Evolutionary conservation across 179 eudicot species (phyloP), one percentile per base, ranked within the genome.

Genomic region (Heliamphora pulchella): DNA sequence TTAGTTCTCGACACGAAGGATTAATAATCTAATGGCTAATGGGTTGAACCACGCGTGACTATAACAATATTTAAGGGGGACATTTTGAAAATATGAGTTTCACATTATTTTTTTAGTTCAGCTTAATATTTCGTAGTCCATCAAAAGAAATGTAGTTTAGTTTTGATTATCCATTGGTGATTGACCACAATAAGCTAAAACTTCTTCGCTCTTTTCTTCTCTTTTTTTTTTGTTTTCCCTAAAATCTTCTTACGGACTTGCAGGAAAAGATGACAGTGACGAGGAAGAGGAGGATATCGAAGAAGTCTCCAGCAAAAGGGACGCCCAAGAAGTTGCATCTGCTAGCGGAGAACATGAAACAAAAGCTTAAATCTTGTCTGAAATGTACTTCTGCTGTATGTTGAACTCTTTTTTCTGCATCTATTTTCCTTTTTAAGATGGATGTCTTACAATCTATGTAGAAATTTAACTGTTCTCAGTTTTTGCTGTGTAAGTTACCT

Each of bases 261-360:
- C 50, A 74, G 79, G 31, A 22, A 8, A 68, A 51, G 87, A 82
- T 71, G 89, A 79, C 51, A 84, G 84, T 53, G 85, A 86, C 65
- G 71, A 68, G 0, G 87, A 82, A 78, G 89, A 86, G 53, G 78
- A 67, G n/a, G 61, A 69, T 10, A 77, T 41, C 0, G 85, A 43
- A 39, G 80, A 69, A 81, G 20, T 62, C 41, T 1, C 48, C 39
- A 20, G 48, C 22, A 43, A 79, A 5, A 76, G 65, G 50, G 10
- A 7, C 10, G 57, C 5, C 3, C 53, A 74, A 68, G 84, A 17
- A 14, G 50, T 70, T 6, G 57, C 74, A 75, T 78, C 85, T 22
- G 79, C 77, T 68, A 55, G 41, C 41, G 71, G 14, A 9, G 78
- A 78, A 59, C 54, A 73, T 8, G 73, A 46, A 65, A 2, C 81